Conservation (phyloP, 192 early-diverging fungal species). For the Coemansia erecta region DNA sequence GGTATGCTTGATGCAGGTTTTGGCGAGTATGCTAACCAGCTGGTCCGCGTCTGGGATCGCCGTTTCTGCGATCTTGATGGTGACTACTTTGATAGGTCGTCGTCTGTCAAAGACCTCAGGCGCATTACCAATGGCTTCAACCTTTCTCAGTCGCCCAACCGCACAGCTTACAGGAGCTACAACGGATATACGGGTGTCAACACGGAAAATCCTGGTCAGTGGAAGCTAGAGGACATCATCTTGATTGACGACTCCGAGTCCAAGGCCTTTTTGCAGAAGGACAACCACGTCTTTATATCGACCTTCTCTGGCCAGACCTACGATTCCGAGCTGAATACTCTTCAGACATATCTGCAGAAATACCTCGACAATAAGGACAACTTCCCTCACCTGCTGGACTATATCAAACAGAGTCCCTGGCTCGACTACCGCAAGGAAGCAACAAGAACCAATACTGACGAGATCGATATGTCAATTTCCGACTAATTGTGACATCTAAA, state of each 20-base stretch:
- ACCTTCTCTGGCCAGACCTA: slow-evolving; percentile 12
- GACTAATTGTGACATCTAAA: not conserved
- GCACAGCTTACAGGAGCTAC: slow-evolving; percentile 15
- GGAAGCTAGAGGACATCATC: slow-evolving; percentile 40
- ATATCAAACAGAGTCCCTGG: slow-evolving; percentile 29
- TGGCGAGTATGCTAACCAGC: slow-evolving; percentile 21
- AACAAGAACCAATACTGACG: not conserved
- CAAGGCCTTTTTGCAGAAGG: slow-evolving; percentile 37
- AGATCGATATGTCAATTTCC: not conserved
- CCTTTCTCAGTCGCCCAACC: slow-evolving; percentile 24
- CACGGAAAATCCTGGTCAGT: slow-evolving; percentile 15
- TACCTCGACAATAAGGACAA: slow-evolving; percentile 16
- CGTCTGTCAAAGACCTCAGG: slow-evolving; percentile 64
- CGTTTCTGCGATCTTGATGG: slow-evolving; percentile 45
- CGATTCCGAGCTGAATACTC: slow-evolving; percentile 27
- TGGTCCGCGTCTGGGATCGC: slow-evolving; percentile 63
- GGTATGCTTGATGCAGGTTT: slow-evolving; percentile 57
- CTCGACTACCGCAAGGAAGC: slow-evolving; percentile 14
- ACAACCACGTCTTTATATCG: slow-evolving; percentile 40
- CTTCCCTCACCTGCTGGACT: slow-evolving; percentile 20
- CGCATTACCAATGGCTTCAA: slow-evolving; percentile 54
- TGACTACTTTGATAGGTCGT: slow-evolving; percentile 43
- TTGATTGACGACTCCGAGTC: slow-evolving; percentile 46
- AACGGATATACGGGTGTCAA: slow-evolving; percentile 23
- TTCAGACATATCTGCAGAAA: slow-evolving; percentile 22